phyloP scores from a whole-genome alignment of 192 early-diverging fungal species.

The Mortierella claussenii region DNA sequence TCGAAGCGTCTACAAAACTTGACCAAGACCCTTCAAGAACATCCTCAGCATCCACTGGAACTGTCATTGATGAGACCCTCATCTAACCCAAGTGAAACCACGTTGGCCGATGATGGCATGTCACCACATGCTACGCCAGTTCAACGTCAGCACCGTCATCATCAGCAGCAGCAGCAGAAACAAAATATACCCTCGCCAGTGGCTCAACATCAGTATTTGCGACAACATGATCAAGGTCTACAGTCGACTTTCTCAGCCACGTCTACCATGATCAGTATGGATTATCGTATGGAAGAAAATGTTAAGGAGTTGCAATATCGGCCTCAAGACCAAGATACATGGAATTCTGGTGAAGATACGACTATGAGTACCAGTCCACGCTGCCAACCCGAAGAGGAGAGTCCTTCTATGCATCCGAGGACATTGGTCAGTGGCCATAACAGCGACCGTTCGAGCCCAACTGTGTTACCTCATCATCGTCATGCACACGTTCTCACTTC shows the following conservation, averaged over 20 bases:
- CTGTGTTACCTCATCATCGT: not conserved
- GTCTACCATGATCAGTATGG: conserved; percentile 45
- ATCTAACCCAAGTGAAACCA: conserved; percentile 1
- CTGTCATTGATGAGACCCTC: too few species aligned
- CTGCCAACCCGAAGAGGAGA: too few species aligned
- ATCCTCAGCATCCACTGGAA: not conserved
- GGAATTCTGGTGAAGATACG: not conserved
- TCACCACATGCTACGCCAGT: not conserved
- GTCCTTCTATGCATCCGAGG: too few species aligned
- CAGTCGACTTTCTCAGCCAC: conserved; percentile 31
- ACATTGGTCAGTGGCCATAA: too few species aligned
- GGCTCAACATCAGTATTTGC: not conserved
- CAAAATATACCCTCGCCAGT: conserved; percentile 11
- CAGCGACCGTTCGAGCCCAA: conserved; percentile 7
- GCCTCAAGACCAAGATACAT: conserved; percentile 9
- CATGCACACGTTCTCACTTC: not conserved
- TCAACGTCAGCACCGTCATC: conserved; percentile 1
- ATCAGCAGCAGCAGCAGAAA: conserved; percentile 3
- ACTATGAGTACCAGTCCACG: too few species aligned
- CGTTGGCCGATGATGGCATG: conserved; percentile 1
- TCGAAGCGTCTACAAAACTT: conserved; percentile 24
- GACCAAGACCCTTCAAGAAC: not conserved
- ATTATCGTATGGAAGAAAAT: conserved; percentile 23
- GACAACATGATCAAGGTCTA: conserved; percentile 5
- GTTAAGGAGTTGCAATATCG: conserved; percentile 27